Evolutionary conservation across 208 protist genomes (phyloP).

Genomic region (Leishmania gerbilli): DNA sequence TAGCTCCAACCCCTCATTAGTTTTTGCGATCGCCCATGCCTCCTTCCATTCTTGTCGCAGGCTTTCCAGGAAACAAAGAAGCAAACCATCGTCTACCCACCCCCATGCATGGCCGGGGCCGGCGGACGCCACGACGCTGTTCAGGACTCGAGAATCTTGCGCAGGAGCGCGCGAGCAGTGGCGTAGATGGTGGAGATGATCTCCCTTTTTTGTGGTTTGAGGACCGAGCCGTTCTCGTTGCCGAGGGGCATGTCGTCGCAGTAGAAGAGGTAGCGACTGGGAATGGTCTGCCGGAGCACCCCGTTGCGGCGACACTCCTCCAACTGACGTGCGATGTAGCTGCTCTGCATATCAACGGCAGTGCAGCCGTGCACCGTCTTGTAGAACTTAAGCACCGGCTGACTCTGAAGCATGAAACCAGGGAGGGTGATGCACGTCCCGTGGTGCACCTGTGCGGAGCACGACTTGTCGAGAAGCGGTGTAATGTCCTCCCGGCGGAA

Average conservation of each 20-base stretch:
- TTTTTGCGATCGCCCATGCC: too few relatives aligned
- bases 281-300: conserved; percentile 46
- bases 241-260: conserved; percentile 79
- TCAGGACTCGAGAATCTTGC: conserved; percentile 30
- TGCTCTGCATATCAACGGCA: conserved; percentile 86
- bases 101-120: too few relatives aligned
- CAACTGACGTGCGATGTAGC: conserved; percentile 76
- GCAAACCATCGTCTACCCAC: too few relatives aligned
- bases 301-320: conserved; percentile 73
- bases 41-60: too few relatives aligned
- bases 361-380: conserved; percentile 75
- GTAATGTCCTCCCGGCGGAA: conserved; percentile 41
- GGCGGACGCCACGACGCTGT: background rate
- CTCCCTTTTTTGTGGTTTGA: conserved; percentile 49
- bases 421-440: conserved; percentile 75
- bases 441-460: conserved; percentile 34
- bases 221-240: conserved; percentile 50
- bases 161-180: conserved; percentile 48
- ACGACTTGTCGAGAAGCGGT: conserved; percentile 50
- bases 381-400: conserved; percentile 77
- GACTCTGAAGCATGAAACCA: conserved; percentile 79
- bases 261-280: conserved; percentile 83
- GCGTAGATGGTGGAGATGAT: conserved; percentile 75
- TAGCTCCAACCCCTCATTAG: too few relatives aligned
- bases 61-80: too few relatives aligned